Evolutionary conservation across 495 filamentous ascomycete genomes (phyloP), one percentile per base, ranked within the genome.

Genomic region (Cercophora scortea): DNA sequence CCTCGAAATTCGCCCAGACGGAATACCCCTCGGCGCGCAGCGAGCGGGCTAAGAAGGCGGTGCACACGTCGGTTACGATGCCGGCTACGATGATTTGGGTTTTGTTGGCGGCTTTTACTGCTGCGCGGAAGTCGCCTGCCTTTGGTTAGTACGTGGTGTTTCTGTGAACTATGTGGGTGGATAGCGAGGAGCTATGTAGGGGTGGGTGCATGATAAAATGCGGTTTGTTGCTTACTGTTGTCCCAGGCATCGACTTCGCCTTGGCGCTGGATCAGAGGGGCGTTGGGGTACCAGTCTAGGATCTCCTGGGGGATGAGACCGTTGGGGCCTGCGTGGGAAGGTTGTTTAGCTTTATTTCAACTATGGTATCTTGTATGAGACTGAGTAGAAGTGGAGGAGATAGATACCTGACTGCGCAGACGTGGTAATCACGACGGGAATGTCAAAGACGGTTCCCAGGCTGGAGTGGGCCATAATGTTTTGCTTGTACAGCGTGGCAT

Each of bases 181-280:
- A 5, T 5, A 25, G 5, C 5, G 25, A 25, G 5, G 25, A 25
- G 25, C 25, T 25, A 5, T n/a, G 25, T 25, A 25, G 25, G 2
- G 25, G 5, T 25, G 2, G 25, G 25, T n/a, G n/a, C n/a, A n/a
- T n/a, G n/a, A n/a, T n/a, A n/a, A n/a, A n/a, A n/a, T n/a, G n/a
- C n/a, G n/a, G n/a, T n/a, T n/a, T 25, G 25, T 2, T 25, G 25
- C 25, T 25, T 25, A 25, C 25, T 25, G 58, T 88, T 89, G 62
- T 91, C 87, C 87, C 86, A 90, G 4, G 87, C 87, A 56, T 90
- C 76, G 56, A 90, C 87, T 59, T 90, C 86, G 35, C 87, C 87
- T 49, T 86, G 73, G 36, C 87, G 81, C 53, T 71, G 73, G 62
- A 91, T 79, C 15, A 88, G 66, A 3, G 84, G 78, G 9, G 84